Evolutionary conservation across 495 filamentous ascomycete species (phyloP).

Genomic region (Tuber calosporum): DNA sequence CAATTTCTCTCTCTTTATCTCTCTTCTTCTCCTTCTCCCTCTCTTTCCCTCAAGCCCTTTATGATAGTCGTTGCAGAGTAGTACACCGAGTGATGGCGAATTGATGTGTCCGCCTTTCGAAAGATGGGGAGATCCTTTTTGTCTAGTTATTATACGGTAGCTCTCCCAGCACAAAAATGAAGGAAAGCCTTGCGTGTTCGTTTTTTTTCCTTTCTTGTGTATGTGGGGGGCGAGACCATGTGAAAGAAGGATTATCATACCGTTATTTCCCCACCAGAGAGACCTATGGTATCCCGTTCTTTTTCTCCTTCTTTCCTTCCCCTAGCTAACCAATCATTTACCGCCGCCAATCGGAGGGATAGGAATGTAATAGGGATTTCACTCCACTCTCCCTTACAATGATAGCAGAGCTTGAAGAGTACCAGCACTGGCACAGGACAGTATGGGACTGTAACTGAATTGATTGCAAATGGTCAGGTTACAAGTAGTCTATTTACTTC

Average conservation of each 20-base stretch:
- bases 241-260: neutral
- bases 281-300: too few species aligned
- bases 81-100: neutral
- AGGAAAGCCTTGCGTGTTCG: neutral
- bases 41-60: neutral
- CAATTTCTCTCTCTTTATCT: neutral
- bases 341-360: neutral
- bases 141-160: neutral
- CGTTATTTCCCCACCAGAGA: neutral
- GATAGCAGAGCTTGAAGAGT: neutral
- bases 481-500: neutral
- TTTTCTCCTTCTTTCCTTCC: neutral
- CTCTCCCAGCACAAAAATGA: neutral
- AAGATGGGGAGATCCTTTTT: neutral
- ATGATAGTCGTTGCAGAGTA: neutral
- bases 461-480: too few species aligned
- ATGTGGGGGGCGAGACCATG: neutral
- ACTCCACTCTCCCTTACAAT: neutral
- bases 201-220: neutral
- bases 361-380: neutral
- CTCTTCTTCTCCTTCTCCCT: neutral
- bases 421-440: too few species aligned
- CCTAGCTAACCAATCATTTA: neutral
- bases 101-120: neutral
- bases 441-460: neutral